phyloP scores from a whole-genome alignment of 345 rosid species.

The Murraya koenigii region DNA sequence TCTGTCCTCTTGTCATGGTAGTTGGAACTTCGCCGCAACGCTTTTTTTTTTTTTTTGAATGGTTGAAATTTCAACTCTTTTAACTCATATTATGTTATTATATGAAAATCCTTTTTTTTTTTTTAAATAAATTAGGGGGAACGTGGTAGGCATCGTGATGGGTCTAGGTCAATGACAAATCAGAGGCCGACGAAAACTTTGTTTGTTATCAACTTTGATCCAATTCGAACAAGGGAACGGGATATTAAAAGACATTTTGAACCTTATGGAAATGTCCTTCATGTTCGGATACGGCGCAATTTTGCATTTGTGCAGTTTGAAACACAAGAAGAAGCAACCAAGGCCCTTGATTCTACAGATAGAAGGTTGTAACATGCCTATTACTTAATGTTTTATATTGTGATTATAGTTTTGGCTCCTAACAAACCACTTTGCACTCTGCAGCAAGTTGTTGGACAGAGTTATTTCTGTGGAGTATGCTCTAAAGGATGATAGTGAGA shows the following conservation, averaged over 20 bases:
- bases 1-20: background rate
- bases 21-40: background rate
- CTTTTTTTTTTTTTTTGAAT: too few species aligned
- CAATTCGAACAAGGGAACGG: constrained; percentile 61
- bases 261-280: constrained; percentile 66
- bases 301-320: constrained; percentile 85
- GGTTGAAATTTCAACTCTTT: background rate
- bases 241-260: constrained; percentile 81
- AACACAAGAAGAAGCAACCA: constrained; percentile 79
- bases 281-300: constrained; percentile 70
- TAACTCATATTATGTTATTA: background rate
- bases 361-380: constrained; percentile 47
- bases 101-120: background rate
- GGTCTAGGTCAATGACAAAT: constrained; percentile 41
- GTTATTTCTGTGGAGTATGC: constrained; percentile 92
- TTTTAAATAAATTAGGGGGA: constrained; percentile 47
- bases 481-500: constrained; percentile 70
- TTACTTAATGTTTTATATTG: background rate
- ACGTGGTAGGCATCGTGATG: constrained; percentile 70
- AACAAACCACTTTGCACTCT: background rate
- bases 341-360: constrained; percentile 72
- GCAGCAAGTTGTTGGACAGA: constrained; percentile 77
- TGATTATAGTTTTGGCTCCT: background rate
- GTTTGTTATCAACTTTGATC: constrained; percentile 86
- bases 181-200: constrained; percentile 86